Conservation (phyloP, 2,329 filamentous ascomycete species). For the Nemania diffusa region DNA sequence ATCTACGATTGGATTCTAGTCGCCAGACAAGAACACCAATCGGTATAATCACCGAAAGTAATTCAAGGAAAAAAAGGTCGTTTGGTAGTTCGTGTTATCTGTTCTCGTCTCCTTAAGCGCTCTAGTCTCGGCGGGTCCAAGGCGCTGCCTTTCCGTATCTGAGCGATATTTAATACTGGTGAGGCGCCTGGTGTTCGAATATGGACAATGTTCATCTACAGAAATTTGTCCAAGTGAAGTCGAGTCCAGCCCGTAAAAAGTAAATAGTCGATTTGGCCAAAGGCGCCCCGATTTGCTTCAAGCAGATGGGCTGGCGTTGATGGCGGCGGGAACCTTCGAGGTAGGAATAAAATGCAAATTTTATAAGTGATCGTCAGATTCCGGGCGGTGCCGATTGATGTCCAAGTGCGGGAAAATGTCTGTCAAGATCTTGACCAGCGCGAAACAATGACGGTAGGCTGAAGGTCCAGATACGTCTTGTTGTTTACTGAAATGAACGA, state of each 20-base stretch:
- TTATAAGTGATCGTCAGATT: conserved; percentile 33
- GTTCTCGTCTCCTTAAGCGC: conserved; percentile 27
- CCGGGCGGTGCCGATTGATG: conserved; percentile 18
- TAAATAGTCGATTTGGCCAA: conserved; percentile 38
- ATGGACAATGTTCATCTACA: conserved; percentile 31
- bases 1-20: conserved; percentile 18
- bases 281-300: conserved; percentile 56
- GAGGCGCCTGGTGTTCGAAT: conserved; percentile 18
- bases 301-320: conserved; percentile 55
- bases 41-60: conserved; percentile 31
- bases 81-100: conserved; percentile 34
- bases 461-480: conserved; percentile 27
- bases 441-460: conserved; percentile 17
- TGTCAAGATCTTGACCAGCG: conserved; percentile 29
- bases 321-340: conserved; percentile 55
- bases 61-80: conserved; percentile 38
- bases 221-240: conserved; percentile 36
- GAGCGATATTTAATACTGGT: conserved; percentile 28
- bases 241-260: conserved; percentile 60
- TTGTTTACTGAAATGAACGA: conserved; percentile 56
- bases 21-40: conserved; percentile 9
- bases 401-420: conserved; percentile 40
- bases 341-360: conserved; percentile 47
- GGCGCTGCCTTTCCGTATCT: conserved; percentile 44
- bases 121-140: conserved; percentile 32